Evolutionary conservation across 352 stramenopile species (phyloP), one percentile per base, ranked within the genome.

Genomic region (Globisporangium camurandrum): DNA sequence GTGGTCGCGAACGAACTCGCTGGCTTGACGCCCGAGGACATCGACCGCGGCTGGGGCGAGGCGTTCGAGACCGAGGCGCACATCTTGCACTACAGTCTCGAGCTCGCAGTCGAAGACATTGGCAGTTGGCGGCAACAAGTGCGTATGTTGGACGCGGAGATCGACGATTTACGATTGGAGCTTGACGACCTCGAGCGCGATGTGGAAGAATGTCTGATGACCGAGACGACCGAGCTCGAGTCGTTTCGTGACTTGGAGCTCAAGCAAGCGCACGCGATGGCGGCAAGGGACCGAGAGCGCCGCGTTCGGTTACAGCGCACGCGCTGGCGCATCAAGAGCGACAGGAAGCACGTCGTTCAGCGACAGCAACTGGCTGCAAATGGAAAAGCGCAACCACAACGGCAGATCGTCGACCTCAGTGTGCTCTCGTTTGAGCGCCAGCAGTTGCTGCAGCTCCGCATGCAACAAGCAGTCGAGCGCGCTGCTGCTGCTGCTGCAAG

Each of bases 71-170:
- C 75, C 3, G 80, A 92, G 41, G 84, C 86, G 36, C 72, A 88
- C 33, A 55, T 89, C 2, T 45, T 91, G 19, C 70, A 67, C 26
- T 89, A 75, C 53, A 81, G 67, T 37, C 49, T 88, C 8, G 71
- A 87, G 54, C 64, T 90, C n/a, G 87, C 76, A 33, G 66, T 87
- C 31, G 78, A 93, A 40, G 76, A 93, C 28, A 84, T 93, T 46
- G 59, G 84, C 0, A 64, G 62, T 19, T 69, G 56, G 12, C 70
- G 69, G 37, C 58, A 83, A n/a, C 70, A 88, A 44, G 71, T 87
- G 14, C 58, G 71, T 6, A 70, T 86, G 48, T 93, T 88, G 47
- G 78, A 90, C 14, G 59, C 45, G 7, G 79, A 90, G 49, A 78
- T 93, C 8, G 76, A 88, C 22, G 63, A 82, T 30, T 53, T 93